Conservation (phyloP, 2,329 filamentous ascomycete genomes). For the Cytospora paraplurivora region DNA sequence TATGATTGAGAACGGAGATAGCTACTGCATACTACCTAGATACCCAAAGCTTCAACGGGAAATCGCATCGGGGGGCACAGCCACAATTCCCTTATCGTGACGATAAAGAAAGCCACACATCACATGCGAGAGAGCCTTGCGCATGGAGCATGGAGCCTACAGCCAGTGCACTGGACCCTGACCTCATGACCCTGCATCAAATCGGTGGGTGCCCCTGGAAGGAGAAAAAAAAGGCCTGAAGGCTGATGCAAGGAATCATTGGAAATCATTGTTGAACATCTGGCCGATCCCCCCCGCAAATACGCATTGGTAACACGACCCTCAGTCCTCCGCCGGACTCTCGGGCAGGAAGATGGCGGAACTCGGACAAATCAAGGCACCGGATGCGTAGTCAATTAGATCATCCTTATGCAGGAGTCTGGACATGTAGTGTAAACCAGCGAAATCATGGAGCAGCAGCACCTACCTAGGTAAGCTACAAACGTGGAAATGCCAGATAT, state of each 20-base stretch:
- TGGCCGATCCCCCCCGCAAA: neutral
- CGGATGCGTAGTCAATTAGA: neutral
- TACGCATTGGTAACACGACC: neutral
- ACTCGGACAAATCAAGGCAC: neutral
- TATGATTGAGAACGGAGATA: neutral
- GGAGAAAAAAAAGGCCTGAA: neutral
- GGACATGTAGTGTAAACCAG: too few relatives aligned
- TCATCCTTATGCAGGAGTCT: too few relatives aligned
- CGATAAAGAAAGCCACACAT: slow-evolving; percentile 8
- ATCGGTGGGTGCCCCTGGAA: neutral
- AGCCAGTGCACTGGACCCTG: too few relatives aligned
- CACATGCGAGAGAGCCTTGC: slow-evolving; percentile 15
- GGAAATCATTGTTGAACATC: neutral
- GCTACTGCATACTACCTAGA: neutral
- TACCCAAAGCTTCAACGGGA: neutral
- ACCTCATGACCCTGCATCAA: neutral
- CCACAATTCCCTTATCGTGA: neutral
- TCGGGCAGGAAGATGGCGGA: neutral
- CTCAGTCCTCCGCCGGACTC: neutral
- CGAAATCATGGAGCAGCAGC: neutral
- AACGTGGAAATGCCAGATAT: neutral
- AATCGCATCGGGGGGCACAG: neutral
- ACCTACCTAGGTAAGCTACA: too few relatives aligned
- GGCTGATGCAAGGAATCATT: neutral
- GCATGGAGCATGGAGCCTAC: too few relatives aligned